These are phyloP conservation scores for Magnaporthales sp. DNA, from an alignment of 2,329 filamentous ascomycete genomes.

Conservation along the genomic window DNA sequence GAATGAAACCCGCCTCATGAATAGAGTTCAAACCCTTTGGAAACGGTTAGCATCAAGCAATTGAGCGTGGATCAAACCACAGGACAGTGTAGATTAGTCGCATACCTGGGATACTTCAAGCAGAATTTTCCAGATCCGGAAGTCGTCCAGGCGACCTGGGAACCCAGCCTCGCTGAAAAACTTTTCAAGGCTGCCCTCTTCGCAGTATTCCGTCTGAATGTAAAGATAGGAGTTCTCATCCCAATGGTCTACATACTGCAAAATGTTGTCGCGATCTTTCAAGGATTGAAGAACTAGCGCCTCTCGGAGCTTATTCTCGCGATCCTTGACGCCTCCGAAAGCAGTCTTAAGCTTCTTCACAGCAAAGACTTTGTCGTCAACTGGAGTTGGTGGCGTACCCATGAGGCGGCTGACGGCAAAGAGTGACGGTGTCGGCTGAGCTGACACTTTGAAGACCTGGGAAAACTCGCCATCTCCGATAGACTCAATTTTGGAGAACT, in stretches of 20 bases:
- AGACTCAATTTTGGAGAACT: slow-evolving; percentile 73
- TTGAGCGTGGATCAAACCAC: not conserved
- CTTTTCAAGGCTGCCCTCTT: slow-evolving; percentile 80
- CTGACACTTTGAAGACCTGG: slow-evolving; percentile 72
- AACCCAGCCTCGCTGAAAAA: slow-evolving; percentile 79
- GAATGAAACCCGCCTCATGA: slow-evolving; percentile 78
- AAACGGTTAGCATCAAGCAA: not conserved
- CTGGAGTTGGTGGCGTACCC: slow-evolving; percentile 42
- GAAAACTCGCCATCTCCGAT: slow-evolving; percentile 91
- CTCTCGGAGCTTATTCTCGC: slow-evolving; percentile 77
- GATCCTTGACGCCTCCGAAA: slow-evolving; percentile 69
- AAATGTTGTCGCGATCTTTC: slow-evolving; percentile 71
- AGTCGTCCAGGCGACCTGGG: slow-evolving; percentile 86
- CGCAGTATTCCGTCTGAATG: slow-evolving; percentile 96
- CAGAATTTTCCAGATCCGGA: slow-evolving; percentile 96
- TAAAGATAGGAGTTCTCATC: slow-evolving; percentile 79
- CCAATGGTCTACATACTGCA: slow-evolving; percentile 81
- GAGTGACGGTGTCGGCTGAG: slow-evolving; percentile 22
- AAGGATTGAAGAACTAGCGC: slow-evolving; percentile 72
- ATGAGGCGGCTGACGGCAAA: not conserved
- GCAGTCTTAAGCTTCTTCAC: slow-evolving; percentile 89
- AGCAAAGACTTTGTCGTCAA: slow-evolving; percentile 63
- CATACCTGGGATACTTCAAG: slow-evolving; percentile 72
- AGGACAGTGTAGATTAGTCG: slow-evolving; percentile 22
- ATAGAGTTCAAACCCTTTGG: slow-evolving; percentile 78